A percentile compares a stretch with the other conserved stretches of the same genome.
phyloP scores from a whole-genome alignment of 2,329 filamentous ascomycete genomes.

The Neoarthrinium moseri region DNA sequence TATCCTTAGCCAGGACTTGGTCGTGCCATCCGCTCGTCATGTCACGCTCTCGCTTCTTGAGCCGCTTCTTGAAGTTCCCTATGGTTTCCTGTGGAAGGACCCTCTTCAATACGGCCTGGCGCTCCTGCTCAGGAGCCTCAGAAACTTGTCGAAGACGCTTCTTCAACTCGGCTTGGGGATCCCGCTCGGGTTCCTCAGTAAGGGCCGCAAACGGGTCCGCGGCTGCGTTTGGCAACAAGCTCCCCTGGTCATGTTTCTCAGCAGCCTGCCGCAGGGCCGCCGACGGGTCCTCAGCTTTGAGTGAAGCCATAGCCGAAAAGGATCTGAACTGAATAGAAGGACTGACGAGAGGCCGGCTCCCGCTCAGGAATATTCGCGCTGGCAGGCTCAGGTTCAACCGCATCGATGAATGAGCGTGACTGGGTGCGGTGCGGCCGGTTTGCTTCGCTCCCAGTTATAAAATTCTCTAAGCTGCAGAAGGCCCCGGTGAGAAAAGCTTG shows the following conservation, averaged over 20 bases:
- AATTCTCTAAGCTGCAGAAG: not conserved
- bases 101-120: too few relatives aligned
- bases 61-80: slow-evolving; percentile 17
- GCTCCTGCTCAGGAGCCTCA: too few relatives aligned
- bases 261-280: too few relatives aligned
- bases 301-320: slow-evolving; percentile 1
- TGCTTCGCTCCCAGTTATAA: too few relatives aligned
- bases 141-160: too few relatives aligned
- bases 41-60: slow-evolving; percentile 57
- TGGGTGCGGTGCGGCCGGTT: too few relatives aligned
- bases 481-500: slow-evolving; percentile 1
- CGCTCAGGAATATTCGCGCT: slow-evolving; percentile 1
- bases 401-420: slow-evolving; percentile 5
- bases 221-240: too few relatives aligned
- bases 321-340: not conserved
- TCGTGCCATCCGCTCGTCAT: slow-evolving; percentile 63
- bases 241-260: not conserved
- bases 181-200: too few relatives aligned
- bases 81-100: too few relatives aligned
- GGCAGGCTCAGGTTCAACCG: not conserved
- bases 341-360: slow-evolving; percentile 10
- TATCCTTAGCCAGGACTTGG: slow-evolving; percentile 64
- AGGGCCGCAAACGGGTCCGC: too few relatives aligned
- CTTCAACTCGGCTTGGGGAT: too few relatives aligned
- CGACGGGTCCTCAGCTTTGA: too few relatives aligned